These are phyloP conservation scores for Planoprotostelium fungivorum DNA, from an alignment of 78 protist species.

Conservation along the genomic window DNA sequence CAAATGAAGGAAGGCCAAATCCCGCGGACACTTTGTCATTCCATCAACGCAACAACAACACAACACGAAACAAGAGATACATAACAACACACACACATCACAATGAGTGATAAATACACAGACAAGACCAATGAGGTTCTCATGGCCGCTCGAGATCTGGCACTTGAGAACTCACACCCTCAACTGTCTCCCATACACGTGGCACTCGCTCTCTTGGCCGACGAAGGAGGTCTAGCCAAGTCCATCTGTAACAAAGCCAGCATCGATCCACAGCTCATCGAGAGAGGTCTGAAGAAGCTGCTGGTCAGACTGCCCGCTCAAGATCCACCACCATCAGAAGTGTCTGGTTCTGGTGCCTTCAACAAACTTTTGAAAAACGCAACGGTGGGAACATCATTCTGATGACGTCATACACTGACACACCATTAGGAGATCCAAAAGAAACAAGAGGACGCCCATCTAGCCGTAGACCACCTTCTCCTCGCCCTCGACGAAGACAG, in stretches of 20 bases:
- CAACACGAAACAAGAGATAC: too few species aligned
- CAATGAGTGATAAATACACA: constrained; percentile 32
- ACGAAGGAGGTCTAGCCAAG: constrained; percentile 34
- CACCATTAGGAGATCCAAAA: constrained; percentile 29
- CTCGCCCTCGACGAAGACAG: constrained; percentile 37
- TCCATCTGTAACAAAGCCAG: constrained; percentile 47
- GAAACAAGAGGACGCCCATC: constrained; percentile 63
- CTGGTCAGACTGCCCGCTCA: constrained; percentile 27
- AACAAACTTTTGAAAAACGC: not conserved
- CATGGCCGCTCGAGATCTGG: constrained; percentile 37
- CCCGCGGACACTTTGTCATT: too few species aligned
- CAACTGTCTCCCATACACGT: constrained; percentile 56
- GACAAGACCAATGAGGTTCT: constrained; percentile 46
- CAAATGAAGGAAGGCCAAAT: too few species aligned
- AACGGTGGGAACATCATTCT: not conserved
- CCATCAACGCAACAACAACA: too few species aligned
- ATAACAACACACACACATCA: not conserved
- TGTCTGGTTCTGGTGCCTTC: not conserved
- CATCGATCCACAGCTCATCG: constrained; percentile 36
- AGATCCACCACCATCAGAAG: constrained; percentile 48
- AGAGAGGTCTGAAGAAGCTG: constrained; percentile 21
- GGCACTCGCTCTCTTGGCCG: constrained; percentile 27
- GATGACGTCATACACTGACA: constrained; percentile 42
- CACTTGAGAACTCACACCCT: constrained; percentile 26
- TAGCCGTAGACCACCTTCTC: constrained; percentile 54